Evolutionary conservation across 2,329 filamentous ascomycete species (phyloP), one percentile per base, ranked within the genome.

Genomic region (Stachybotrys chlorohalonatus): DNA sequence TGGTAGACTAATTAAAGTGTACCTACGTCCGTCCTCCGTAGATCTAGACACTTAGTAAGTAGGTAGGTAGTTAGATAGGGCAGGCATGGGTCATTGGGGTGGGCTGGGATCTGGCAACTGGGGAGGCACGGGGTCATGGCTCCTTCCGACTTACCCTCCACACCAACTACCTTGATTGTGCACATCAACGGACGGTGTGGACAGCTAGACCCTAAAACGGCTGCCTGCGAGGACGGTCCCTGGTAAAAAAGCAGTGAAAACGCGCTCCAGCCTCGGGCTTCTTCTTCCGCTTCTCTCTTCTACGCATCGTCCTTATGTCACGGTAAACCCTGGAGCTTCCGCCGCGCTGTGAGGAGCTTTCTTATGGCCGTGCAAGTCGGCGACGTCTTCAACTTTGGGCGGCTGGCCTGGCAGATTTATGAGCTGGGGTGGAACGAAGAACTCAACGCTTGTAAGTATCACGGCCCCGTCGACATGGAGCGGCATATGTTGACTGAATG

Each of bases 351-450:
- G 36, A 42, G 36, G 36, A 42, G 36, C 36, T 42, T 42, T 42
- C 36, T 42, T 42, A 64, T 65, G 63, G 58, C 62, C 63, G 60
- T 66, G 32, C 64, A 68, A 54, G 52, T 64, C 51, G 67, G 67
- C 55, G 67, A 70, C 54, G 47, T 69, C 42, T 57, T 70, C 57
- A 68, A 58, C 55, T 62, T 70, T 51, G 65, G 61, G 54, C 59
- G 59, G 51, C 51, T 70, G 51, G 67, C 67, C 47, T 69, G 68
- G 67, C 62, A 70, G 15, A 55, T 70, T 11, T 69, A 68, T 52
- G 61, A 55, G 11, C 63, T 59, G 32, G 67, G 67, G 42, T 70
- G 67, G 67, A 59, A 59, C 15, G 63, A 68, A 9, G 67, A 70
- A 53, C 57, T 58, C 52, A 68, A 65, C 58, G 67, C 66, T 57